phyloP scores from a whole-genome alignment of 306 rosid species.

The Vachellia collinsii region DNA sequence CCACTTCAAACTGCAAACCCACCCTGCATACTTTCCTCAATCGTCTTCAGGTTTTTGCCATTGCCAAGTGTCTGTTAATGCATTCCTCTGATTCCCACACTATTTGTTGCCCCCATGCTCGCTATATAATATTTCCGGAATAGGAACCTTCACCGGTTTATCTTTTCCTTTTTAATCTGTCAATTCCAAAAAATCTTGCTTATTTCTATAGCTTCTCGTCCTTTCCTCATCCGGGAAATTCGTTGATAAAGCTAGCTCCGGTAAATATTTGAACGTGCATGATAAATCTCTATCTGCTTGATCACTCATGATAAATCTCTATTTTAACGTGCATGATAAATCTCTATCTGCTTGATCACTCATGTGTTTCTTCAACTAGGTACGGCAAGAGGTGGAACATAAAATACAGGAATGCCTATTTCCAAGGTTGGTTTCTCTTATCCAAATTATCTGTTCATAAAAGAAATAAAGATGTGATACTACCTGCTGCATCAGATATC shows the following conservation, averaged over 20 bases:
- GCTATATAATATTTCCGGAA: not conserved
- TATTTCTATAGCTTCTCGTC: not conserved
- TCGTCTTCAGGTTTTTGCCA: slow-evolving; percentile 30
- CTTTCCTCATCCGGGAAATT: slow-evolving; percentile 1
- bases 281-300: not conserved
- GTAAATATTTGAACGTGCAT: not conserved
- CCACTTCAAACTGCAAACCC: not conserved
- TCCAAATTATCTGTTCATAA: slow-evolving; percentile 10
- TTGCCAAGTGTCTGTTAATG: not conserved
- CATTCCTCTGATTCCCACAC: slow-evolving; percentile 15
- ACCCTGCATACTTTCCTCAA: slow-evolving; percentile 7
- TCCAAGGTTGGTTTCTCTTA: slow-evolving; percentile 53
- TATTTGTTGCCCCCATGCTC: not conserved
- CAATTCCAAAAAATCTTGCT: slow-evolving; percentile 6
- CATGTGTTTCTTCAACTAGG: slow-evolving; percentile 43
- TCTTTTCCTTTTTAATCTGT: not conserved
- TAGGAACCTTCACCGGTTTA: not conserved
- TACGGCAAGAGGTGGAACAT: slow-evolving; percentile 56
- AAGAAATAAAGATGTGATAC: not conserved
- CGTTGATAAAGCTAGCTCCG: not conserved
- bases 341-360: slow-evolving; percentile 7
- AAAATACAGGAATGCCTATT: slow-evolving; percentile 22
- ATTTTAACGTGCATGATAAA: too few relatives aligned
- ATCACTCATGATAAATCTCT: slow-evolving; percentile 16
- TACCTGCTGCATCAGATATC: not conserved